phyloP scores from a whole-genome alignment of 148 eudicot species.

The Fallopia convolvulus region DNA sequence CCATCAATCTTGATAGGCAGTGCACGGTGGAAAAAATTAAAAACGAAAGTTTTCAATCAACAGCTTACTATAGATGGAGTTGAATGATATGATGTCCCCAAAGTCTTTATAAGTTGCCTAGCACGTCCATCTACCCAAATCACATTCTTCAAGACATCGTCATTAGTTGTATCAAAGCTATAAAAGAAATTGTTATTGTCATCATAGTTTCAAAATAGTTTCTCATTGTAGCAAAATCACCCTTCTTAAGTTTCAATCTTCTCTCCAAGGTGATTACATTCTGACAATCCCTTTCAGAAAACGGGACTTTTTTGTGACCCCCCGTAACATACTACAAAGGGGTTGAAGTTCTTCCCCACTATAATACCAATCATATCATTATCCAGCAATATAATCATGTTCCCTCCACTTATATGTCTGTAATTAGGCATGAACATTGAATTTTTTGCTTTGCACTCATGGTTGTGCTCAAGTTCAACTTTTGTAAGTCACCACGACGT shows the following conservation, averaged over 20 bases:
- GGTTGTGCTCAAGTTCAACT: not conserved
- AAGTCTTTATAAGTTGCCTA: conserved; percentile 13
- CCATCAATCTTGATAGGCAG: too few relatives aligned
- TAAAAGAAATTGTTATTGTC: conserved; percentile 9
- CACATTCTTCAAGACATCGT: conserved; percentile 8
- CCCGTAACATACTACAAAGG: not conserved
- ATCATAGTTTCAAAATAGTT: conserved; percentile 5
- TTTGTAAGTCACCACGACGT: not conserved
- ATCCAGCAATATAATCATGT: not conserved
- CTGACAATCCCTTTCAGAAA: conserved; percentile 7
- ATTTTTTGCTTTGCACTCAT: not conserved
- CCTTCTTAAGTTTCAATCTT: not conserved
- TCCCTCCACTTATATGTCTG: not conserved
- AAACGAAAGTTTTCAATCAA: too few relatives aligned
- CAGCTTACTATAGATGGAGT: conserved; percentile 8
- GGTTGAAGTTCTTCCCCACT: conserved; percentile 5
- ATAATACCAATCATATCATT: conserved; percentile 11
- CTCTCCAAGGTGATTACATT: not conserved
- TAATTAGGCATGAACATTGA: not conserved
- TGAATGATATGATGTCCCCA: conserved; percentile 14
- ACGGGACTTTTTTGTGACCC: conserved; percentile 13
- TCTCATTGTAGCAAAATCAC: conserved; percentile 9
- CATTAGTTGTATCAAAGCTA: not conserved
- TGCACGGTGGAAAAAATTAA: too few relatives aligned
- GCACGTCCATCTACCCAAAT: conserved; percentile 16